A percentile compares a stretch with the other conserved stretches of the same genome.
Evolutionary conservation across 306 rosid genomes (phyloP).

Genomic region (Cicer yamashitae): DNA sequence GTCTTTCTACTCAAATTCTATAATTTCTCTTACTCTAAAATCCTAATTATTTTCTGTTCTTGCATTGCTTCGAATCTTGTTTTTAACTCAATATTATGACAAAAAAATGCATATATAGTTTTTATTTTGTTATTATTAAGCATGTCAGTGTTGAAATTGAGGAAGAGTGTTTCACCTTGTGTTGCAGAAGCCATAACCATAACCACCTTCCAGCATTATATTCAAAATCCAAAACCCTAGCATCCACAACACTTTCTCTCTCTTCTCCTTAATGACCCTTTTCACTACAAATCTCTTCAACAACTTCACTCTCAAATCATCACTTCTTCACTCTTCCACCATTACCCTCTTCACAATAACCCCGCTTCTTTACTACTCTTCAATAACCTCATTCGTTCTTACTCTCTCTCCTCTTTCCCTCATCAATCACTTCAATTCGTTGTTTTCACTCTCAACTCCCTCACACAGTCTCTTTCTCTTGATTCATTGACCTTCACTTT

Average conservation of each 20-base stretch:
- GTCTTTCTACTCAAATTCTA: no score
- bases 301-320: constrained; percentile 63
- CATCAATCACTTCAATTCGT: constrained; percentile 54
- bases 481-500: constrained; percentile 66
- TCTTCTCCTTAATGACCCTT: constrained; percentile 57
- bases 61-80: no score
- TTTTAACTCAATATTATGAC: no score
- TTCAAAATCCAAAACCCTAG: constrained; percentile 27
- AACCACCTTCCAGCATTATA: not conserved
- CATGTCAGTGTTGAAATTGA: constrained; percentile 42
- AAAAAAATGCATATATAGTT: not conserved
- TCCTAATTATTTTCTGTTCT: no score
- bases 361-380: constrained; percentile 50
- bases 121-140: not conserved
- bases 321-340: constrained; percentile 57
- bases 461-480: constrained; percentile 43
- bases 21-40: no score
- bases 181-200: not conserved
- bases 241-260: constrained; percentile 55
- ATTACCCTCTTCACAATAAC: constrained; percentile 23
- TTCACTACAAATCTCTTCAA: constrained; percentile 44
- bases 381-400: constrained; percentile 60
- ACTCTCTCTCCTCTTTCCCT: constrained; percentile 50
- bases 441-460: constrained; percentile 26
- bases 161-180: constrained; percentile 15